These are phyloP conservation scores for Ogataea haglerorum DNA, from an alignment of 805 yeast species.

Conservation along the genomic window DNA sequence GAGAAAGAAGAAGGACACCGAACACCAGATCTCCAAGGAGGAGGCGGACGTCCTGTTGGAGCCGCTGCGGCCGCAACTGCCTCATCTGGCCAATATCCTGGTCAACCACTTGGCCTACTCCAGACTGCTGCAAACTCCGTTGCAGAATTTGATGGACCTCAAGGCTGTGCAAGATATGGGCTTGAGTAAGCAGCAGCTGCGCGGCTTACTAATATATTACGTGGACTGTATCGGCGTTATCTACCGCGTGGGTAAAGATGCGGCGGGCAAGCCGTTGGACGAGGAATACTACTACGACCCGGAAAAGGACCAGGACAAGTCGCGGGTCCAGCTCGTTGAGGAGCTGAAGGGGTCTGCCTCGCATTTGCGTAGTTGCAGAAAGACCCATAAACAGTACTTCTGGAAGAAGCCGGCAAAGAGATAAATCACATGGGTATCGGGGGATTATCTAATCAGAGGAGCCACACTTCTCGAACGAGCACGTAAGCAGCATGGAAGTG, in stretches of 20 bases:
- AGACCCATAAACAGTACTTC: conserved; percentile 85
- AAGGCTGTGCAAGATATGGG: conserved; percentile 54
- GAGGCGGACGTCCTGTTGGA: conserved; percentile 30
- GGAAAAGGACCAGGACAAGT: conserved; percentile 71
- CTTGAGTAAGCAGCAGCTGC: conserved; percentile 42
- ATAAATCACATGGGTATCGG: conserved; percentile 9
- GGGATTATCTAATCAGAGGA: conserved; percentile 6
- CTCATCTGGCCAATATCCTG: conserved; percentile 59
- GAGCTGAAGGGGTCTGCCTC: conserved; percentile 79
- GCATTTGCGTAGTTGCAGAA: conserved; percentile 78
- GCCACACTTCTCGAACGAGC: conserved; percentile 1
- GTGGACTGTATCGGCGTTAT: conserved; percentile 81
- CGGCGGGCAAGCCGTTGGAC: conserved; percentile 91
- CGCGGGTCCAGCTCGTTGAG: conserved; percentile 66
- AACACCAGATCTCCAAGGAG: conserved; percentile 12
- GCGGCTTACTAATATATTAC: conserved; percentile 40
- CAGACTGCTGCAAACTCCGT: conserved; percentile 80
- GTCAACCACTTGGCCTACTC: conserved; percentile 89
- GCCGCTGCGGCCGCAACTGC: conserved; percentile 37
- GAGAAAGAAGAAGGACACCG: conserved; percentile 5
- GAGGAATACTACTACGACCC: conserved; percentile 90
- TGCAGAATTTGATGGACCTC: conserved; percentile 56
- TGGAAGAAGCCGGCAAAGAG: conserved; percentile 55
- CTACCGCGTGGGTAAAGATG: conserved; percentile 87
- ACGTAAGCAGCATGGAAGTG: background rate